phyloP scores from a whole-genome alignment of 164 flowering plant genomes.

The Stephania cephalantha region DNA sequence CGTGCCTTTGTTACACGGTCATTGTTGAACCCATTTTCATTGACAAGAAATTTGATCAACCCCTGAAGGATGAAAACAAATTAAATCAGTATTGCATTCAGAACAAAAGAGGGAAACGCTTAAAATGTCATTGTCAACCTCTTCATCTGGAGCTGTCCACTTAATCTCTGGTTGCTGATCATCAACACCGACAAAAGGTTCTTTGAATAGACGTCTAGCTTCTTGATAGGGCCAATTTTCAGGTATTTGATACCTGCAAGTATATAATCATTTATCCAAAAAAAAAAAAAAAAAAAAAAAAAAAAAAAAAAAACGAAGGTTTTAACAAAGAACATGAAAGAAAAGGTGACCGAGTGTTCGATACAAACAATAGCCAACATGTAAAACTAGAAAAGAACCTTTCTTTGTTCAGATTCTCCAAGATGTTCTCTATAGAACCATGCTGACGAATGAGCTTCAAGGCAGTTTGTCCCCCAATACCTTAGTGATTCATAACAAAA shows the following conservation, averaged over 20 bases:
- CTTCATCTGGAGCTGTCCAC: conserved; percentile 92
- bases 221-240: conserved; percentile 87
- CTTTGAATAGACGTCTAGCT: conserved; percentile 78
- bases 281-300: background rate
- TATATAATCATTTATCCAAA: background rate
- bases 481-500: conserved; percentile 22
- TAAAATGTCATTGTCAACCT: conserved; percentile 29
- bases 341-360: background rate
- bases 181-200: conserved; percentile 53
- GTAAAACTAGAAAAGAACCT: conserved; percentile 38
- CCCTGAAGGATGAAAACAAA: conserved; percentile 39
- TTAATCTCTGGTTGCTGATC: conserved; percentile 60
- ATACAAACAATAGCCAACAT: background rate
- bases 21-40: conserved; percentile 83
- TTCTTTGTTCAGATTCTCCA: conserved; percentile 85
- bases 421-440: conserved; percentile 80
- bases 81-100: background rate
- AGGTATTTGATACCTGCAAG: conserved; percentile 71
- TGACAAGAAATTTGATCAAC: conserved; percentile 57
- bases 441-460: conserved; percentile 89
- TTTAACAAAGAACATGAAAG: background rate
- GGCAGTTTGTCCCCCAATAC: conserved; percentile 91
- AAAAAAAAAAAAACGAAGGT: background rate
- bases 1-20: conserved; percentile 86
- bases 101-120: background rate